Evolutionary conservation across 169 alveolate species (phyloP), one percentile per base, ranked within the genome.

Genomic region (Plasmodium falciparum): DNA sequence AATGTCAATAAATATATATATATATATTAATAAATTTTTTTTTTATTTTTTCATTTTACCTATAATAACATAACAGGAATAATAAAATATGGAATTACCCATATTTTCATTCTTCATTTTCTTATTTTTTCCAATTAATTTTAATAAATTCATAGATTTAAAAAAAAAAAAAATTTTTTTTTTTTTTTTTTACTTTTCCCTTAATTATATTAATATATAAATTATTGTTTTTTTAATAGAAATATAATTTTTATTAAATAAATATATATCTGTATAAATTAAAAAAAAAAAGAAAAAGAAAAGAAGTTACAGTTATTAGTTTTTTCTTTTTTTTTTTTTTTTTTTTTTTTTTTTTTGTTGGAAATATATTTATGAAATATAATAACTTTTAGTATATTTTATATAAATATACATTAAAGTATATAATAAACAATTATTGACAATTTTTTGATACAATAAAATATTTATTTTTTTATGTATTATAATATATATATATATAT

Each of bases 21-120:
- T 6, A 62, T 29, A 7, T 2, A 58, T n/a, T 65, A 9, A 39
- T 39, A 39, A 39, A 39, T 39, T 5, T 39, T 39, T 5, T 39
- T 39, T 39, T 39, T 39, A 0, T 7, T 17, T 59, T 20, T 74
- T 74, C 22, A 8, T 15, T 67, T 74, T 78, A 78, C 89, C 67
- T 59, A 78, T 78, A 65, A 78, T 52, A 17, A 33, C 76, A 78
- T 78, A 78, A 45, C 76, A 65, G 5, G 74, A 15, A 67, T 78
- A 66, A 26, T 78, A 78, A 49, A 66, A 0, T 65, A 65, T 49
- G 49, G 89, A 29, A 66, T 54, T 65, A n/a, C 89, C 70, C 74
- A 24, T 56, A 15, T 65, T 67, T 1, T 49, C 78, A 47, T 50
- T 66, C 78, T 65, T 78, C 89, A 78, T 78, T 78, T 78, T 76